These are phyloP conservation scores for Pichia sp. DNA, from an alignment of 1,139 yeast species.

Conservation along the genomic window DNA sequence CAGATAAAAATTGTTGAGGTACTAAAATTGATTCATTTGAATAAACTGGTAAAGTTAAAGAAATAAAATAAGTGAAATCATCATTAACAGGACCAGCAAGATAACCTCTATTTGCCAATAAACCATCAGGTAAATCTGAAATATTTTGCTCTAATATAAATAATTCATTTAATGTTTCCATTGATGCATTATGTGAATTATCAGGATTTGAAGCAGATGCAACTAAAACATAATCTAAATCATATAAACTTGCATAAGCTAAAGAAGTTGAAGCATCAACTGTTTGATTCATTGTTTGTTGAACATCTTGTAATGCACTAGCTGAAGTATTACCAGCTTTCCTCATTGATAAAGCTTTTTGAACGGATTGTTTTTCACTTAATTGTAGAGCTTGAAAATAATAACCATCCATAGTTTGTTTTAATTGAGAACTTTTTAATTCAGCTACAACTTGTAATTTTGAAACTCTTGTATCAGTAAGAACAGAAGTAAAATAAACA, in stretches of 20 bases:
- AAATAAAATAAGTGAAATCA: slow-evolving; percentile 39
- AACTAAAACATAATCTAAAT: slow-evolving; percentile 31
- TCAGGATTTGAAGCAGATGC: slow-evolving; percentile 32
- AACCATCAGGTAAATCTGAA: slow-evolving; percentile 33
- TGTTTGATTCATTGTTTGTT: slow-evolving; percentile 47
- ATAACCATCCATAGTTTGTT: slow-evolving; percentile 56
- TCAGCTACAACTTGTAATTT: slow-evolving; percentile 73
- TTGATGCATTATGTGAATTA: slow-evolving; percentile 31
- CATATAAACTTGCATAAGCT: slow-evolving; percentile 64
- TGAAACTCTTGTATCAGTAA: slow-evolving; percentile 59
- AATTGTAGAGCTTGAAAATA: slow-evolving; percentile 70
- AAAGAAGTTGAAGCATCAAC: slow-evolving; percentile 57
- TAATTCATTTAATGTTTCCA: slow-evolving; percentile 35
- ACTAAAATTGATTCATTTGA: slow-evolving; percentile 68
- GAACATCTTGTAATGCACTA: slow-evolving; percentile 36
- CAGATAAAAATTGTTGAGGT: slow-evolving; percentile 53
- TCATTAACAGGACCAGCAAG: slow-evolving; percentile 56
- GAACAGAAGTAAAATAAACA: slow-evolving; percentile 63
- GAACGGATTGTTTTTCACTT: slow-evolving; percentile 56
- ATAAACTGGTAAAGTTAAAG: slow-evolving; percentile 63
- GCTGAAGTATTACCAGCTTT: slow-evolving; percentile 65
- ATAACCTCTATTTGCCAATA: slow-evolving; percentile 36
- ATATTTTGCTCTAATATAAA: slow-evolving; percentile 25
- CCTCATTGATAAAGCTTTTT: slow-evolving; percentile 52
- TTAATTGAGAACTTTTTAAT: slow-evolving; percentile 71